Base-by-base conservation (phyloP, 345 rosid species). In the Camelina hispida region DNA sequence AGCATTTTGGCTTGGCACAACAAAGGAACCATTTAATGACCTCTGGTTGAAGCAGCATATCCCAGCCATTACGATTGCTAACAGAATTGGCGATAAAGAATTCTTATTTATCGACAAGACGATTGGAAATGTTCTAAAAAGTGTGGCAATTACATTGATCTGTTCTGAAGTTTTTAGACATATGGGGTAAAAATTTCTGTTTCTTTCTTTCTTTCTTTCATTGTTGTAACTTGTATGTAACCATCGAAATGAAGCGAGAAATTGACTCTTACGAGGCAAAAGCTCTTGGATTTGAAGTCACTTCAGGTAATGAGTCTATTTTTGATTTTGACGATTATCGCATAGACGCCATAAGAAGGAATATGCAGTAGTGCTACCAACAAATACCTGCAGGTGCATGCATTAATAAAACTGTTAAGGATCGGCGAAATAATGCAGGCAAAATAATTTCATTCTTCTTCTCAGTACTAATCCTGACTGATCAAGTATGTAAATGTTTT, bases 331-430 rank as follows among this genome's bases (percentile, higher is more conserved):
- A 82, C 72, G 6, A 84, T 37, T 46, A 87, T 16, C 17, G 76
- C 81, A 75, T 82, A 91, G 47, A 82, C 2, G 52, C 81, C 85
- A 35, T 85, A 87, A 69, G 89, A 86, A 52, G 91, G 92, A 43
- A 84, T n/a, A 65, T 87, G 92, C 82, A 85, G 69, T 23, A 83
- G 69, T 9, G 83, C 92, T 66, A 86, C 57, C 47, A 79, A 32
- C 68, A 83, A 61, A 76, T 87, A 86, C 92, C 92, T 85, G 84
- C 60, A 80, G 37, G 60, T 55, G 10, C 18, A 64, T 70, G 22
- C 9, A 37, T 22, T 60, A 11, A 40, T 40, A 11, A 13, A 50
- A 61, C 28, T 44, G 38, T 12, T 6, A 53, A 8, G 30, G 20
- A 46, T 56, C 44, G 12, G 65, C 22, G 9, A 23, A 70, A 32